These are phyloP conservation scores for Ascosphaera apis DNA, from an alignment of 2,329 filamentous ascomycete species.

Conservation along the genomic window DNA sequence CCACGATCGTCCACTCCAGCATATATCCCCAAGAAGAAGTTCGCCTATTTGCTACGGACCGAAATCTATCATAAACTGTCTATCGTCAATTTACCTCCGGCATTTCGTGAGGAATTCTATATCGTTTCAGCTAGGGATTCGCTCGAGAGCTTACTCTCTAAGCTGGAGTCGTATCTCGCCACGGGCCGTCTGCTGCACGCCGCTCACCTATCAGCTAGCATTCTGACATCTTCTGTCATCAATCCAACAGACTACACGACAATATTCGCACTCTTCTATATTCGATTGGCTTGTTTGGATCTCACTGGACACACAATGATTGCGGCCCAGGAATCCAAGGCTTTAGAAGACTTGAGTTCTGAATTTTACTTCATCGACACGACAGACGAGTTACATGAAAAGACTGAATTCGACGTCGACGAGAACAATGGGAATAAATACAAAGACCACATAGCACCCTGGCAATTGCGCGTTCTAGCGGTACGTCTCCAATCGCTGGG, in stretches of 20 bases:
- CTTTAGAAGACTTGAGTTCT: conserved; percentile 38
- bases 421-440: conserved; percentile 36
- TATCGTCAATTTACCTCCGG: conserved; percentile 31
- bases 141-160: conserved; percentile 13
- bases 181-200: conserved; percentile 60
- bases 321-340: conserved; percentile 40
- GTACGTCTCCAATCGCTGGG: conserved; percentile 69
- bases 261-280: conserved; percentile 61
- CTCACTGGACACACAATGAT: conserved; percentile 50
- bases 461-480: conserved; percentile 62
- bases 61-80: conserved; percentile 67
- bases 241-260: conserved; percentile 30
- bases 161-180: conserved; percentile 41
- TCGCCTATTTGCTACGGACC: conserved; percentile 56
- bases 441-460: conserved; percentile 56
- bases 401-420: conserved; percentile 8
- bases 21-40: conserved; percentile 53
- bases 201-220: conserved; percentile 27
- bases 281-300: conserved; percentile 58
- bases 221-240: conserved; percentile 20
- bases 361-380: conserved; percentile 25
- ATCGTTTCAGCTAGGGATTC: conserved; percentile 40
- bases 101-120: conserved; percentile 47
- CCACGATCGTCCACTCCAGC: too few relatives aligned
- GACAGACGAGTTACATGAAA: too few relatives aligned